Conservation (phyloP, 2,329 filamentous ascomycete genomes). For the Colletotrichum aenigma region DNA sequence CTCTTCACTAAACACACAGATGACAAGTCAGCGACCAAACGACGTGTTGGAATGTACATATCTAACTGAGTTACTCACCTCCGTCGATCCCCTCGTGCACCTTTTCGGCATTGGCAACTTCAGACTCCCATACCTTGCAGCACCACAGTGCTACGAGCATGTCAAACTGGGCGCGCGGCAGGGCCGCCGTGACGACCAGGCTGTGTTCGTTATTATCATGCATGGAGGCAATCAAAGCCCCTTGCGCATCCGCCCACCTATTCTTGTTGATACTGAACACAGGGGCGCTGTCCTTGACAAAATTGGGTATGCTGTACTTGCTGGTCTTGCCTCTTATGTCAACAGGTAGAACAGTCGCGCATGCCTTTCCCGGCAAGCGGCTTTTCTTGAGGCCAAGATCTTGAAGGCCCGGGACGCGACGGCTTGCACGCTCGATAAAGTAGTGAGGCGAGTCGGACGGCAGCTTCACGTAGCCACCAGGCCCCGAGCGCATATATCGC, state of each 20-base stretch:
- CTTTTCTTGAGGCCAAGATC: slow-evolving; percentile 1
- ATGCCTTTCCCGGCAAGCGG: not conserved
- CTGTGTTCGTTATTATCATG: not conserved
- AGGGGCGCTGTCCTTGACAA: not conserved
- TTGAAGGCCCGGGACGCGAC: not conserved
- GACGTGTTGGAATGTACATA: not conserved
- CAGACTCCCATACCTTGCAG: not conserved
- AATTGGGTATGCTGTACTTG: not conserved
- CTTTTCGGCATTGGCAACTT: not conserved
- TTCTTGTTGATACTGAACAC: not conserved
- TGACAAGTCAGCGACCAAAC: not conserved
- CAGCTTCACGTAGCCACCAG: not conserved
- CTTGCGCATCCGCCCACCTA: not conserved
- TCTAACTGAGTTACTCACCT: not conserved
- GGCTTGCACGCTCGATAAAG: not conserved
- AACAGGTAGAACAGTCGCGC: not conserved
- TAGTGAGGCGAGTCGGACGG: not conserved
- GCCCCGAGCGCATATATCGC: not conserved
- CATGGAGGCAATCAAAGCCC: not conserved
- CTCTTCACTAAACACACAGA: not conserved
- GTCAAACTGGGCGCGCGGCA: not conserved
- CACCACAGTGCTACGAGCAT: not conserved
- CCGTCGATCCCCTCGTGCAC: not conserved
- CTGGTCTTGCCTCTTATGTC: not conserved
- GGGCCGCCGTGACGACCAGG: not conserved